Percentiles rank a stretch among this genome's conserved stretches.
Evolutionary conservation across 2,329 filamentous ascomycete species (phyloP).

Genomic region (Aspergillus neoniger): DNA sequence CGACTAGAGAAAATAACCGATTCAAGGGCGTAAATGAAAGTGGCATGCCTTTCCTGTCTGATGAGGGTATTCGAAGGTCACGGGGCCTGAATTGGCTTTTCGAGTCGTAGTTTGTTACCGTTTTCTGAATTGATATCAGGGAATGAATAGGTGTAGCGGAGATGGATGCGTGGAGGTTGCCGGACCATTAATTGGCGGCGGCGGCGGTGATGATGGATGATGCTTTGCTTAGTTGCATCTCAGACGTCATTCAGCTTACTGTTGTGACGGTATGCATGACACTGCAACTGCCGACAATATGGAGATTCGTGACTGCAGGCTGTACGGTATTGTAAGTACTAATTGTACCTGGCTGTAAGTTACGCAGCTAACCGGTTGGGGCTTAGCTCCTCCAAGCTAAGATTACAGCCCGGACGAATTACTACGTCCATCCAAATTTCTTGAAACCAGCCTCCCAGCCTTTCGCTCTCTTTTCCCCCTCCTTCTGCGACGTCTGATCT

Average conservation of each 20-base stretch:
- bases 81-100: background rate
- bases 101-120: background rate
- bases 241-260: slow-evolving; percentile 16
- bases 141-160: background rate
- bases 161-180: background rate
- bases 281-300: background rate
- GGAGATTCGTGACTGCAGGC: background rate
- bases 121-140: background rate
- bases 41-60: slow-evolving; percentile 25
- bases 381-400: too few relatives aligned
- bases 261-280: background rate
- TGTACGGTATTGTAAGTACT: background rate
- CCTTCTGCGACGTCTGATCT: background rate
- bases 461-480: background rate
- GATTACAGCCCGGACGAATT: background rate
- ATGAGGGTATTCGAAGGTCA: background rate
- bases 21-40: slow-evolving; percentile 19
- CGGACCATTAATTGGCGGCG: background rate
- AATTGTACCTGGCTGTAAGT: background rate
- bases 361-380: background rate
- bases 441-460: slow-evolving; percentile 6
- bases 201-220: background rate
- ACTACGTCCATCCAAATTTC: background rate
- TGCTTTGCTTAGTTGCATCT: background rate
- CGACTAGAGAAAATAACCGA: slow-evolving; percentile 21